Base-by-base conservation (phyloP, 192 early-diverging fungal genomes). In the Backusella luteola region DNA sequence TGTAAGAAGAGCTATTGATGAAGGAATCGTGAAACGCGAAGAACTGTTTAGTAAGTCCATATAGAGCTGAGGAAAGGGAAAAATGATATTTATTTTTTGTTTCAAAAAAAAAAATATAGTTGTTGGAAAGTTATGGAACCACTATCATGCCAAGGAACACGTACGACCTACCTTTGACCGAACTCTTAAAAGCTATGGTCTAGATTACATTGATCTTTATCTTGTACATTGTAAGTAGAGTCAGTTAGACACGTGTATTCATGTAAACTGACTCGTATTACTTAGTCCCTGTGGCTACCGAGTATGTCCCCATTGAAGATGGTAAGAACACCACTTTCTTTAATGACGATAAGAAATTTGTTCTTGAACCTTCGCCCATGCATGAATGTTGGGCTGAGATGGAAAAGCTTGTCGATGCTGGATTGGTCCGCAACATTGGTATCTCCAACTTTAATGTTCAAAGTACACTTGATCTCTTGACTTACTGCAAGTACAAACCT, bases 321-420 rank as follows among this genome's bases (percentile, higher is more conserved):
- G 63, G 85, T 88, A 8, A 29, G 68, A 63, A n/a, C 66, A 63
- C 11, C 81, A 89, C 59, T 83, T 85, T 75, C 79, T 79, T 41
- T 84, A 79, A 66, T 86, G 85, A 85, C 73, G 21, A 35, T 0
- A 59, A 69, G 15, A 80, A 83, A 39, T 77, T 76, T 38, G 59
- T 77, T 29, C 76, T 77, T 42, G 83, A 87, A 34, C 69, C 69
- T 49, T 81, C 89, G 34, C 80, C 87, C 46, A 76, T 91, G 59
- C 77, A 87, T 38, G 85, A 91, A 69, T 89, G 88, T 6, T 94
- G 93, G 93, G 69, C 80, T 68, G 91, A 84, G 14, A 90, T 95
- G 90, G 94, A 94, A 84, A 81, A 84, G 41, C 73, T 94, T n/a
- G 89, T 92, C 11, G 84, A 89, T 3, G 75, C 76, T 7, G 89